These are phyloP conservation scores for Lodderomyces parapsilosis DNA, from an alignment of 1,139 yeast species.

Conservation along the genomic window DNA sequence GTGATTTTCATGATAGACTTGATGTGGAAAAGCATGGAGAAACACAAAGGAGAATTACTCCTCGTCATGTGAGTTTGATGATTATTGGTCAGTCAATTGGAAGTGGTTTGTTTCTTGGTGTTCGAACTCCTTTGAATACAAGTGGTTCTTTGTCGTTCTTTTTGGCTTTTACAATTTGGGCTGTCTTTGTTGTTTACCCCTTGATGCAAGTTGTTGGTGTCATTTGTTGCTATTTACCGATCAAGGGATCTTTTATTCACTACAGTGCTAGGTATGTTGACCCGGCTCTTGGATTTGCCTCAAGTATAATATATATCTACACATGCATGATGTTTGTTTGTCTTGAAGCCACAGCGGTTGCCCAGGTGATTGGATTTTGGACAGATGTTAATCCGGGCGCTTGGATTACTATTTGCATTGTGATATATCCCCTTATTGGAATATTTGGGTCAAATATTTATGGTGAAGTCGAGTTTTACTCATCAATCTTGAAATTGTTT, in stretches of 20 bases:
- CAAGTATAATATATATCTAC: conserved; percentile 35
- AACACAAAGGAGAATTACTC: conserved; percentile 34
- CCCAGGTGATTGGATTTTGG: conserved; percentile 37
- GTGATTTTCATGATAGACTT: conserved; percentile 9
- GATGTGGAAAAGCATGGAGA: conserved; percentile 34
- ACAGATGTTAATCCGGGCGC: conserved; percentile 39
- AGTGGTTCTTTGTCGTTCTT: conserved; percentile 39
- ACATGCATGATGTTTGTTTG: conserved; percentile 39
- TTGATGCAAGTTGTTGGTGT: conserved; percentile 42
- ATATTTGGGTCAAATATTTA: conserved; percentile 38
- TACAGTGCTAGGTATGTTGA: conserved; percentile 39
- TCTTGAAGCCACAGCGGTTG: conserved; percentile 37
- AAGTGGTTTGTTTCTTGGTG: conserved; percentile 45
- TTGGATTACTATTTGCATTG: conserved; percentile 32
- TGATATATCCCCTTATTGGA: conserved; percentile 29
- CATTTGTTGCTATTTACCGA: conserved; percentile 41
- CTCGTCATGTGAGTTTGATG: conserved; percentile 49
- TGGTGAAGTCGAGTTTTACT: conserved; percentile 39
- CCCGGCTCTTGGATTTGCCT: conserved; percentile 42
- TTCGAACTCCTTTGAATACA: conserved; percentile 31
- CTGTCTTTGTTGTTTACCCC: conserved; percentile 37
- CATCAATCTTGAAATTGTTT: conserved; percentile 38
- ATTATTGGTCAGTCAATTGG: conserved; percentile 55
- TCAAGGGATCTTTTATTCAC: conserved; percentile 39
- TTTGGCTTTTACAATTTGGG: conserved; percentile 34